phyloP scores from a whole-genome alignment of 805 yeast genomes.

The Kodamaea sagamina region DNA sequence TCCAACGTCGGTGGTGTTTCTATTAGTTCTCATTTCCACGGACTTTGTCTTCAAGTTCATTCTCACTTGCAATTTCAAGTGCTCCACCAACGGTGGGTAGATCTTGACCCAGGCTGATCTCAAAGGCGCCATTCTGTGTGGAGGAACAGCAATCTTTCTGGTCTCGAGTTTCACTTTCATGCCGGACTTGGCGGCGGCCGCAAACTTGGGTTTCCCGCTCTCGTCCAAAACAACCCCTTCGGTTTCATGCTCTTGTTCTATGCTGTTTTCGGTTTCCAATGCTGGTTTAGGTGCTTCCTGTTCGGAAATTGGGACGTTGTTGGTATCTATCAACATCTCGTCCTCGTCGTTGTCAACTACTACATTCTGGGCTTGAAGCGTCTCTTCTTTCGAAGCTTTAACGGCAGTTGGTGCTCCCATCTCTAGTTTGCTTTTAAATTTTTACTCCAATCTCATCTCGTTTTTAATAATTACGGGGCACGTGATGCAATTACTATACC shows the following conservation, averaged over 20 bases:
- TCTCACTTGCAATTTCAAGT: conserved; percentile 90
- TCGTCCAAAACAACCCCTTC: conserved; percentile 68
- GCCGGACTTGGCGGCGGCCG: conserved; percentile 64
- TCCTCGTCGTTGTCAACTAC: conserved; percentile 35
- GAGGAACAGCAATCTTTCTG: conserved; percentile 92
- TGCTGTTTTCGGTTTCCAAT: conserved; percentile 10
- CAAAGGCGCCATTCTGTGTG: conserved; percentile 95
- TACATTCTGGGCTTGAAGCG: neutral
- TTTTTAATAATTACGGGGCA: neutral
- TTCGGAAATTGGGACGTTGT: conserved; percentile 29
- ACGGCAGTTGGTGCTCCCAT: conserved; percentile 49
- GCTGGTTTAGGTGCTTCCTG: conserved; percentile 17
- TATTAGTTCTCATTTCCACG: conserved; percentile 83
- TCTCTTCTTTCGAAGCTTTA: conserved; percentile 9
- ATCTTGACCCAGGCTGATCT: conserved; percentile 89
- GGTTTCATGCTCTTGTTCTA: conserved; percentile 17
- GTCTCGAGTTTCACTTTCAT: conserved; percentile 77
- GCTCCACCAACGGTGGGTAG: conserved; percentile 94
- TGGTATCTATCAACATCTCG: conserved; percentile 52
- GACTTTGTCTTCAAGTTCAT: conserved; percentile 89
- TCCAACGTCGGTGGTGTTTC: conserved; percentile 83
- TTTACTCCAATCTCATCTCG: conserved; percentile 1
- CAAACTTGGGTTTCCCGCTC: conserved; percentile 83
- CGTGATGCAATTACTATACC: no score
- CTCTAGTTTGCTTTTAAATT: conserved; percentile 1